Percentiles rank a stretch among this genome's conserved stretches.
phyloP scores from a whole-genome alignment of 805 yeast species.

The Lipomyces yamanashiensis region DNA sequence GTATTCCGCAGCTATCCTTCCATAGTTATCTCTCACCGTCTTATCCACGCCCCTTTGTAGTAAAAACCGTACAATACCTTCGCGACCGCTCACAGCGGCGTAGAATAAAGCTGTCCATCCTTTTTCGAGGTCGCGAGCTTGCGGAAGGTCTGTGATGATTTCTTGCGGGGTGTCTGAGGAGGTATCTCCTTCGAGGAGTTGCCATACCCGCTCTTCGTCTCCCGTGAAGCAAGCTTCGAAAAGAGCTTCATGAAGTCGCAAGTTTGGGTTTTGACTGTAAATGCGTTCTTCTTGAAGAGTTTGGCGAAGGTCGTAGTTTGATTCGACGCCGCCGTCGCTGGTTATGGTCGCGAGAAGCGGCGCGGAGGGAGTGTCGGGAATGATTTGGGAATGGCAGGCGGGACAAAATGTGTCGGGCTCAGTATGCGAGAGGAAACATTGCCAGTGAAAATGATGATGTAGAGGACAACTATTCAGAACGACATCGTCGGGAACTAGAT shows the following conservation, averaged over 20 bases:
- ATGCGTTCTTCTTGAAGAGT: conserved; percentile 23
- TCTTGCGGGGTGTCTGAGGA: not conserved
- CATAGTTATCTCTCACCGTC: conserved; percentile 18
- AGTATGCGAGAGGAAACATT: conserved; percentile 26
- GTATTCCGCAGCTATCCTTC: conserved; percentile 28
- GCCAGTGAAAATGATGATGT: conserved; percentile 34
- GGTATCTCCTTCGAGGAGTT: conserved; percentile 9
- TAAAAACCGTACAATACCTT: conserved; percentile 23
- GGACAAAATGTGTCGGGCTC: conserved; percentile 30
- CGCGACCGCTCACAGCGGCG: conserved; percentile 32
- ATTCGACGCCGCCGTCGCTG: conserved; percentile 31
- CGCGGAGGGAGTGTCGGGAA: conserved; percentile 2
- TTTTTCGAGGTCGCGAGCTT: conserved; percentile 25
- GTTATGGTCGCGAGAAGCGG: conserved; percentile 22
- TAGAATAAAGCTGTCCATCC: conserved; percentile 33
- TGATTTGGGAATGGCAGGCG: conserved; percentile 21
- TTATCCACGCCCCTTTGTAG: conserved; percentile 26
- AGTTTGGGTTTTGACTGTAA: conserved; percentile 17
- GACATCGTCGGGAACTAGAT: conserved; percentile 28
- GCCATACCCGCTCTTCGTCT: conserved; percentile 32
- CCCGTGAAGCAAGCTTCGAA: conserved; percentile 33
- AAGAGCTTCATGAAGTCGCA: conserved; percentile 30
- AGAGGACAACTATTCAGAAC: conserved; percentile 20
- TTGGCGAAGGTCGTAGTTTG: conserved; percentile 24
- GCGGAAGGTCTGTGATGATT: not conserved